Base-by-base conservation (phyloP, 768 basidiomycete genomes). In the Boletus bicolor region DNA sequence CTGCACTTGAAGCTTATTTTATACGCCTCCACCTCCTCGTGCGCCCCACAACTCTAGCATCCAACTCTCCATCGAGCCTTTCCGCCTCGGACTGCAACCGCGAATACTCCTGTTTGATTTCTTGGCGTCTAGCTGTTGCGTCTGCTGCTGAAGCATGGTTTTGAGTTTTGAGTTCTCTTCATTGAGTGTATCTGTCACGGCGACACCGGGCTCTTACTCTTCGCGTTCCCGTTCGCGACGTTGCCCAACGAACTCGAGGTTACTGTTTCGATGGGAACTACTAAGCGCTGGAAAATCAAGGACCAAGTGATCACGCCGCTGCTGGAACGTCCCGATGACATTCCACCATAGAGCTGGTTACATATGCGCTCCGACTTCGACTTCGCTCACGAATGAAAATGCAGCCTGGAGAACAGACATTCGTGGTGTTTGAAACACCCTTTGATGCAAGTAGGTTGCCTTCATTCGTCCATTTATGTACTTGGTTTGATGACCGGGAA, bases 91-190 rank as follows among this genome's bases (percentile, higher is more conserved):
- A 57, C 44, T 45, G 51, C 37, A 38, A n/a, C 47, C 51, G 62
- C 36, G 58, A 53, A 6, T 51, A 52, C 17, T 52, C 60, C 49
- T 38, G 56, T 9, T 56, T 56, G 12, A 21, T 41, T 10, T 58
- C 64, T n/a, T 63, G 5, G 41, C 34, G 2, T 54, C 54, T n/a
- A 57, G 38, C 44, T 68, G 65, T n/a, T 57, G 58, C 2, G 34
- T 45, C 38, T 67, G 60, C 11, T 64, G 55, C 19, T 63, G 55
- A 41, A 64, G 44, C 56, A 59, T 55, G 1, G 30, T 45, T 21
- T 70, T 67, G 21, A 68, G 47, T 21, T 58, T 66, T 38, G 61
- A 64, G 47, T 62, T 64, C 44, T 67, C 67, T 26, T 66, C 68
- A 48, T 53, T 64, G 41, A 66, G 46, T 1, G 53, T 41, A 38